Percentiles rank a stretch among this genome's conserved stretches.
phyloP scores from a whole-genome alignment of 257 asterid species.

The Rubia yunnanensis region DNA sequence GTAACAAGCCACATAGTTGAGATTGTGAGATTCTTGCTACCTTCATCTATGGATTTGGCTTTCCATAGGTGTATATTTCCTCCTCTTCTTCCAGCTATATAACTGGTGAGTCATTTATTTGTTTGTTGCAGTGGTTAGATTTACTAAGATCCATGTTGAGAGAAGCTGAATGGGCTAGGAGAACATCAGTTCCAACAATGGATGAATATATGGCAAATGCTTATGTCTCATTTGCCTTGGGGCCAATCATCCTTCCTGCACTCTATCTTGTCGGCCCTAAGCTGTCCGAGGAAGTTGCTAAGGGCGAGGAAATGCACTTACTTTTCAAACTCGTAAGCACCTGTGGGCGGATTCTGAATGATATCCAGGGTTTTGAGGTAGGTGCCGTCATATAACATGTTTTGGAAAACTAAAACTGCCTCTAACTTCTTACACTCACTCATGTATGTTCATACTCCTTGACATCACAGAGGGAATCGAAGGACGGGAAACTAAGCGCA shows the following conservation, averaged over 20 bases:
- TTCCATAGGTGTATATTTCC: background rate
- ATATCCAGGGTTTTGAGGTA: slow-evolving; percentile 67
- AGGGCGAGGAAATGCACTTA: slow-evolving; percentile 41
- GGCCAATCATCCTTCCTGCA: slow-evolving; percentile 76
- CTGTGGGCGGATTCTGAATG: slow-evolving; percentile 81
- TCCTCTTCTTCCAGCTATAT: background rate
- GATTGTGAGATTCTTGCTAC: slow-evolving; percentile 47
- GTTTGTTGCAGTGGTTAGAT: slow-evolving; percentile 65
- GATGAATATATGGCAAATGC: slow-evolving; percentile 72
- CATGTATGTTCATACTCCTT: background rate
- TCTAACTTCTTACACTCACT: background rate
- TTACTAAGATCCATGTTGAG: slow-evolving; percentile 62
- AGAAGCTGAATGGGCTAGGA: slow-evolving; percentile 68
- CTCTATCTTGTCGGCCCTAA: slow-evolving; percentile 80
- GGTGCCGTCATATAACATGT: background rate
- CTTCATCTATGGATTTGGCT: background rate
- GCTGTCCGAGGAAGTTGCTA: slow-evolving; percentile 60
- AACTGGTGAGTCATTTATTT: background rate
- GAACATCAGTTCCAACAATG: slow-evolving; percentile 36
- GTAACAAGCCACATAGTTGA: slow-evolving; percentile 50
- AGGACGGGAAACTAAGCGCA: slow-evolving; percentile 63
- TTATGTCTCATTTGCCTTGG: slow-evolving; percentile 71
- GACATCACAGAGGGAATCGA: slow-evolving; percentile 60
- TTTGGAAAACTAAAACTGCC: background rate
- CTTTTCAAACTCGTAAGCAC: slow-evolving; percentile 64